Evolutionary conservation across 257 asterid species (phyloP), one percentile per base, ranked within the genome.

Genomic region (Fraxinus cuspidata): DNA sequence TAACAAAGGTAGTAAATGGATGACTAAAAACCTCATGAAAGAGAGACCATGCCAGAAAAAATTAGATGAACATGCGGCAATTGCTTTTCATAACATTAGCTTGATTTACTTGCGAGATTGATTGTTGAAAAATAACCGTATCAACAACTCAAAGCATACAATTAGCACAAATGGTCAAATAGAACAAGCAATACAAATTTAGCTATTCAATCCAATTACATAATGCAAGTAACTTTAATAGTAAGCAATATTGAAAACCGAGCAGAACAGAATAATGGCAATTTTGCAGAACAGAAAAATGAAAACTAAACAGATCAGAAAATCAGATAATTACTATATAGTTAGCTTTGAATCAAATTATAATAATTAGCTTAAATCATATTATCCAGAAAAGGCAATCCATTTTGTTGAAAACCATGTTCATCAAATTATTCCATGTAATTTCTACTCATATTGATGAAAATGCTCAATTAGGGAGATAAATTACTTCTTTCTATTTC

Each of bases 71-170:
- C 89, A 85, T 78, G 99, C 99, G 51, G 96, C 97, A 70, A 84
- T 96, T 88, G 92, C 92, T 84, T 85, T 84, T 76, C 94, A 93
- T 79, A 96, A 96, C 87, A 89, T 96, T 79, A 87, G 84, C 69
- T 84, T 96, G 89, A 86, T 93, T 66, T 93, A 87, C 83, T 83
- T 93, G 85, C 81, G 94, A 31, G 37, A 34, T 34, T 5, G 37
- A 34, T 34, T 34, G 16, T 13, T 51, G 37, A 51, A 38, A 38
- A 38, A 38, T 38, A 38, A 38, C 27, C 21, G 66, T 21, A 56
- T 21, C 27, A n/a, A 56, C 66, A 21, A 56, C 27, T 56, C 29
- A 19, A 56, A n/a, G 66, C 12, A 56, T 47, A 47, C n/a, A 38
- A 38, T 38, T 7, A 6, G 44, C 44, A 38, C 44, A 51, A 5